Base-by-base conservation (phyloP, 345 rosid species). In the Eutrema japonicum region DNA sequence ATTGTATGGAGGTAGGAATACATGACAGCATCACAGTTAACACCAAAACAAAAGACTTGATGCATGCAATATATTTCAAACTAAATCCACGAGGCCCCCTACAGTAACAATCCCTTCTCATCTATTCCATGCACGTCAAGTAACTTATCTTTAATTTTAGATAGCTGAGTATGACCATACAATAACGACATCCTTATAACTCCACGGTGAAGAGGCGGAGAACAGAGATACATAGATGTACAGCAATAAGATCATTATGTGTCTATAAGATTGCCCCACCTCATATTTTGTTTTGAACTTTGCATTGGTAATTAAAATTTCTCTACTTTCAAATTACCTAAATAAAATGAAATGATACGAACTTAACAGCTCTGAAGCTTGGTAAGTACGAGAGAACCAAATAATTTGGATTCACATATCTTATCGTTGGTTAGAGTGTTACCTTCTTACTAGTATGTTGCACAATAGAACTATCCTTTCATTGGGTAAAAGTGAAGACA, bases 361-460 rank as follows among this genome's bases (percentile, higher is more conserved):
- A 77, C 47, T 10, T 55, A 40, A 49, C 54, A 59, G 36, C 26
- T 27, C 26, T 52, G 63, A 41, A 30, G 11, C 52, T 43, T 60
- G 48, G 56, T 30, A 47, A 73, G 64, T 36, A 61, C 57, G 42
- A 48, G 66, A 36, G 27, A 71, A 29, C 48, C 30, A 59, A 66
- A 67, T 58, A 49, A 57, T 18, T 50, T 42, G 72, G 68, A 63
- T 38, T 70, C 40, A 55, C 46, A 49, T 36, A 42, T 48, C 36
- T 43, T 71, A 42, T 71, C 13, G n/a, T 41, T 42, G 40, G 68
- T 71, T 35, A 68, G 65, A 12, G 48, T 54, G 35, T 74, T 85
- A 95, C 99, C 99, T 90, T 83, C 96, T 85, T 76, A 95, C 88
- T 79, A 95, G 83, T 70, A 92, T 83, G 78, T 88, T 92, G 79